Percentiles rank a stretch among this genome's conserved stretches.
phyloP scores from a whole-genome alignment of 805 yeast genomes.

The Pichia sporocuriosa region DNA sequence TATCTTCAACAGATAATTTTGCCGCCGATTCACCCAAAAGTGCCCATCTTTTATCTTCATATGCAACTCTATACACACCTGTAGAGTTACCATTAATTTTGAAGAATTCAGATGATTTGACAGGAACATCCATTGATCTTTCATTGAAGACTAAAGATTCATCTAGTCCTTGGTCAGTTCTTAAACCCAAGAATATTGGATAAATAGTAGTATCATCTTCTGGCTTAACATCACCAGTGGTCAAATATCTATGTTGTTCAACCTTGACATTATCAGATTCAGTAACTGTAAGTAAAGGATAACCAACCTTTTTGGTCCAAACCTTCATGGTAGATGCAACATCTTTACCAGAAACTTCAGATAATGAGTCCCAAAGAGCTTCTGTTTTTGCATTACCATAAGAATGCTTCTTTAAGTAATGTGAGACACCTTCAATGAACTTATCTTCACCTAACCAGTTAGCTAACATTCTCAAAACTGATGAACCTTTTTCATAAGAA shows the following conservation, averaged over 20 bases:
- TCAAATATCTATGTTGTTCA: slow-evolving; percentile 56
- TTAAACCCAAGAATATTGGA: slow-evolving; percentile 47
- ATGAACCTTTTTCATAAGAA: slow-evolving; percentile 76
- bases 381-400: slow-evolving; percentile 67
- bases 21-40: slow-evolving; percentile 34
- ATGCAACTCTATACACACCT: slow-evolving; percentile 51
- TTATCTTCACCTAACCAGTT: slow-evolving; percentile 61
- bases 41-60: slow-evolving; percentile 34
- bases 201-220: slow-evolving; percentile 55
- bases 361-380: slow-evolving; percentile 64
- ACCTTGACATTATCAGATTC: slow-evolving; percentile 29
- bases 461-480: slow-evolving; percentile 70
- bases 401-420: slow-evolving; percentile 56
- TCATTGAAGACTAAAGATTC: slow-evolving; percentile 25
- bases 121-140: slow-evolving; percentile 17
- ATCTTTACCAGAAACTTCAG: slow-evolving; percentile 61
- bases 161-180: slow-evolving; percentile 24
- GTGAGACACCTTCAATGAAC: slow-evolving; percentile 68
- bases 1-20: slow-evolving; percentile 41
- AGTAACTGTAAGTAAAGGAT: slow-evolving; percentile 56
- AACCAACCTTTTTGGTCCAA: slow-evolving; percentile 74
- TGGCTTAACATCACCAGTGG: slow-evolving; percentile 56
- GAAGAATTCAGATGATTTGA: slow-evolving; percentile 28
- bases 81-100: slow-evolving; percentile 46
- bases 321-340: slow-evolving; percentile 55